phyloP scores from a whole-genome alignment of 768 basidiomycete genomes.

The Termitomyces sp. region DNA sequence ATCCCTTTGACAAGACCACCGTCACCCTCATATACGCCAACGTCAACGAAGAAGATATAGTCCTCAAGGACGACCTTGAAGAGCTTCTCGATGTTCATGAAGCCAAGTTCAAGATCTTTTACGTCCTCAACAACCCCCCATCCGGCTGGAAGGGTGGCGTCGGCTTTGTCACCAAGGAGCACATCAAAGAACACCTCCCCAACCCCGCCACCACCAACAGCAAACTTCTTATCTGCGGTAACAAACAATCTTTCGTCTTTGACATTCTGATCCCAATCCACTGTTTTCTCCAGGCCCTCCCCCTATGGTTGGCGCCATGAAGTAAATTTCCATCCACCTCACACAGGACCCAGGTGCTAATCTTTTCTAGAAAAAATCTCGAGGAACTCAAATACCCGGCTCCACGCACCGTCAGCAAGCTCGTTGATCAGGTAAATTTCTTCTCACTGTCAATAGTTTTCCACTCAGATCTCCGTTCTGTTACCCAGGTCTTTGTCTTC shows the following conservation, averaged over 20 bases:
- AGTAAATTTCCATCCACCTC: constrained; percentile 27
- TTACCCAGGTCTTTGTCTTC: constrained; percentile 39
- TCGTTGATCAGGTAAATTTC: constrained; percentile 69
- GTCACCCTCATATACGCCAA: constrained; percentile 95
- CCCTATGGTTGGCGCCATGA: constrained; percentile 51
- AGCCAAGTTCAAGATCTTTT: constrained; percentile 68
- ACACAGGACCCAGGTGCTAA: constrained; percentile 2
- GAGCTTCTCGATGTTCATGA: constrained; percentile 60
- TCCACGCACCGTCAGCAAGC: constrained; percentile 89
- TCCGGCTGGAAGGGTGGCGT: constrained; percentile 81
- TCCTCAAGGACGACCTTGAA: constrained; percentile 86
- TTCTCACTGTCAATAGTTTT: neutral
- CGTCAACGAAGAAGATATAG: constrained; percentile 88
- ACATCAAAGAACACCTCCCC: constrained; percentile 83
- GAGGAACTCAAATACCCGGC: constrained; percentile 83
- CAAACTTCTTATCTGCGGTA: constrained; percentile 87
- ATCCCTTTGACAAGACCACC: constrained; percentile 79
- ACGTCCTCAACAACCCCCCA: constrained; percentile 95
- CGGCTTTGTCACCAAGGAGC: constrained; percentile 91
- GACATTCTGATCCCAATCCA: neutral
- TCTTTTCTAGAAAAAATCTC: constrained; percentile 69
- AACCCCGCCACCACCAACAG: constrained; percentile 50
- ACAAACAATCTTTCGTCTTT: neutral
- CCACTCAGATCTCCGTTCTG: constrained; percentile 1
- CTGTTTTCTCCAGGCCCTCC: constrained; percentile 43